Conservation (phyloP, 2,329 filamentous ascomycete species). For the Cladophialophora chaetospira region DNA sequence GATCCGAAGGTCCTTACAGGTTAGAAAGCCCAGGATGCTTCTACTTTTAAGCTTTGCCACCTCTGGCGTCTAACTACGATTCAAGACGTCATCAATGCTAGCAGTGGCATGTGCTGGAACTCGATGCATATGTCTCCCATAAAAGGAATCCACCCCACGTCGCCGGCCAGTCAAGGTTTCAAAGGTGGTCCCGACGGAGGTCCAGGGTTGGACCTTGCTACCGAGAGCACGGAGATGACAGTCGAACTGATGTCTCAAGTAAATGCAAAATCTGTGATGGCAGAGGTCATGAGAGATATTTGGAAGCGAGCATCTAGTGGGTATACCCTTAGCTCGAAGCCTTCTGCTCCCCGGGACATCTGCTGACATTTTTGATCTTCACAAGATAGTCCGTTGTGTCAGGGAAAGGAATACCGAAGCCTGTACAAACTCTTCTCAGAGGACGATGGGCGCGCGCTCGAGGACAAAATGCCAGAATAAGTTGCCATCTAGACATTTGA, state of each 20-base stretch:
- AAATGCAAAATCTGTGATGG: constrained; percentile 53
- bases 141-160: constrained; percentile 44
- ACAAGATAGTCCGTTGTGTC: constrained; percentile 39
- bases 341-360: constrained; percentile 52
- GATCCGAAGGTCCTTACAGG: constrained; percentile 34
- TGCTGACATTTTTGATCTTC: too few species aligned
- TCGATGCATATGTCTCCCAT: constrained; percentile 36
- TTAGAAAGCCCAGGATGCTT: background rate
- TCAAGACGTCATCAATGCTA: constrained; percentile 43
- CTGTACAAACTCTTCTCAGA: constrained; percentile 44
- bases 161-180: constrained; percentile 41
- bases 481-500: background rate
- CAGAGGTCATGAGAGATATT: constrained; percentile 51
- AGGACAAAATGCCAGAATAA: background rate
- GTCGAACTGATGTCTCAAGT: constrained; percentile 35
- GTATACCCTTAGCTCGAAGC: too few species aligned
- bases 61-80: background rate
- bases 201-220: background rate
- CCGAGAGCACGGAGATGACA: background rate
- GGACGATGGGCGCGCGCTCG: background rate
- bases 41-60: too few species aligned
- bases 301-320: constrained; percentile 58
- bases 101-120: constrained; percentile 34
- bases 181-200: constrained; percentile 16
- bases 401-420: constrained; percentile 58